phyloP scores from a whole-genome alignment of 2,329 filamentous ascomycete species.

The Ophiostoma ulmi region DNA sequence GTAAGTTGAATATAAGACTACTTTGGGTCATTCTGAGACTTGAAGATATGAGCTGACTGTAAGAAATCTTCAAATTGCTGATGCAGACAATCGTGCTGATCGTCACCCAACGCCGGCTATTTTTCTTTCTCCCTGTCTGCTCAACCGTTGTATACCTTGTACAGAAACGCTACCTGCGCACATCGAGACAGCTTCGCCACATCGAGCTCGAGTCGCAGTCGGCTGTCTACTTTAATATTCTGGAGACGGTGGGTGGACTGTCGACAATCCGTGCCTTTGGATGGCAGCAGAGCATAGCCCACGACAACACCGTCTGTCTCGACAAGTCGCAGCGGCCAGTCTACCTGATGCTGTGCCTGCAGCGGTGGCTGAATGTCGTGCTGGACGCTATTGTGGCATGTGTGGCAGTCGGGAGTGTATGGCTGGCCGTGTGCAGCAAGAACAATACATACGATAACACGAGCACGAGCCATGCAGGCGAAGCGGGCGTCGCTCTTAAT shows the following conservation, averaged over 20 bases:
- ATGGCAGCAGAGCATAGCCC: constrained; percentile 35
- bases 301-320: constrained; percentile 31
- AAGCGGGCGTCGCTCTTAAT: constrained; percentile 37
- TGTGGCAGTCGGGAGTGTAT: constrained; percentile 39
- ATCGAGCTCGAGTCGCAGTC: constrained; percentile 52
- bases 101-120: no score
- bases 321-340: constrained; percentile 46
- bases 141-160: constrained; percentile 36
- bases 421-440: constrained; percentile 28
- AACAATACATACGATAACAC: no score
- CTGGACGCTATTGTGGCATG: constrained; percentile 46
- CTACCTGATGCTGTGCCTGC: constrained; percentile 47
- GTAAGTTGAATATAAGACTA: constrained; percentile 34
- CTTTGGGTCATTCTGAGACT: no score
- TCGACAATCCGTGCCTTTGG: constrained; percentile 46
- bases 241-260: constrained; percentile 42
- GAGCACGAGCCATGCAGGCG: constrained; percentile 25
- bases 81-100: no score
- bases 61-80: no score
- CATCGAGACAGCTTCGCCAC: constrained; percentile 52
- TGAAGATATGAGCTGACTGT: no score
- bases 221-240: constrained; percentile 40
- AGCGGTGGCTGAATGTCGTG: constrained; percentile 49
- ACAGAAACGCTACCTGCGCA: constrained; percentile 50
- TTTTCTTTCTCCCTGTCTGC: no score